Evolutionary conservation across 345 rosid genomes (phyloP), one percentile per base, ranked within the genome.

Genomic region (Anacardium occidentale): DNA sequence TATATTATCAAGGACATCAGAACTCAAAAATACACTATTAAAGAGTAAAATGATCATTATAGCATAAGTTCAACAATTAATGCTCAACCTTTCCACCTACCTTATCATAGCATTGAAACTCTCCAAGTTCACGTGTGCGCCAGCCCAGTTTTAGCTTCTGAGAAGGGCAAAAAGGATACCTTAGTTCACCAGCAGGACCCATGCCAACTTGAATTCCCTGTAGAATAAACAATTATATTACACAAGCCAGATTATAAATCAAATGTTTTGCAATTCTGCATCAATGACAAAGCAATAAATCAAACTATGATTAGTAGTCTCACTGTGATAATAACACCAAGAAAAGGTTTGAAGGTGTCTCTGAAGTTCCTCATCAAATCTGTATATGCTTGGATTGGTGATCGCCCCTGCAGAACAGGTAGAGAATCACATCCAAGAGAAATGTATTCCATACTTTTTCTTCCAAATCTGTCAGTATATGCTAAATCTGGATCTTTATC

Each of bases 81-180:
- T 40, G 32, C 66, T 37, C 18, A 73, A 63, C 53, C 60, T 13
- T 40, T 69, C 18, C 40, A 26, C 59, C 42, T 67, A 86, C 88
- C 90, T 86, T 86, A 73, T 86, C 90, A 61, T 82, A 82, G 79
- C 86, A 86, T 20, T 84, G 87, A 75, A 86, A 84, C 74, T 86
- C 87, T 63, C 87, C 87, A 65, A 79, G 77, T 75, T 82, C 87
- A 58, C 71, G 79, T 1, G 78, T 62, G 9, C 51, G 75, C 85
- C 84, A 84, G 60, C 76, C 64, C 80, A 82, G 65, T 55, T 56
- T 37, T 50, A 81, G 80, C 78, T 80, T 80, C 37, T 76, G 62
- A 52, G 84, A 74, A 61, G 88, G 83, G 62, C 77, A 78, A 10
- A 79, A 84, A 75, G 90, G 88, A 74, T 86, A 86, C 68, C 83